A percentile compares a stretch with the other conserved stretches of the same genome.
These are phyloP conservation scores for Ophiostoma tasmaniense DNA, from an alignment of 2,329 filamentous ascomycete species.

Conservation along the genomic window DNA sequence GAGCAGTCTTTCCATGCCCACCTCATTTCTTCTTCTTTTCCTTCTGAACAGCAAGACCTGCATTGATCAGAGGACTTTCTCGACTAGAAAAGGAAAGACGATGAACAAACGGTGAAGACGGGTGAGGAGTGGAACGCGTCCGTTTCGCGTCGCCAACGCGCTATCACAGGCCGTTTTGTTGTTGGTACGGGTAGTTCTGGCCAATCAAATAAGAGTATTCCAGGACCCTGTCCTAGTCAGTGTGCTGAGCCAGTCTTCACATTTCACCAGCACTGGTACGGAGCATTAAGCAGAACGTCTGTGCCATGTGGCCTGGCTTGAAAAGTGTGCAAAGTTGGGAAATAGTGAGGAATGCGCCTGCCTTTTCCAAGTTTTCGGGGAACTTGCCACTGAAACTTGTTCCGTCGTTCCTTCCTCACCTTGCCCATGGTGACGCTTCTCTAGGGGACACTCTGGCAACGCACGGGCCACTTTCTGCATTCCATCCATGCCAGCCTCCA, in stretches of 20 bases:
- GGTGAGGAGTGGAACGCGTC: constrained; percentile 17
- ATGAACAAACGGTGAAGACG: not conserved
- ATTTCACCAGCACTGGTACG: not conserved
- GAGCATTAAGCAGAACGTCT: not conserved
- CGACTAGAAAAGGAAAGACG: not conserved
- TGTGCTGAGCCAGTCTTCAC: not conserved
- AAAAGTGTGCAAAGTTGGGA: not conserved
- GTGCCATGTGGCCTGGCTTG: not conserved
- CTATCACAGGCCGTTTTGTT: not conserved
- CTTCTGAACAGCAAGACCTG: not conserved
- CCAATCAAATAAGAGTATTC: not conserved
- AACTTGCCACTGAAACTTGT: not conserved
- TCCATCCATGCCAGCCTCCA: constrained; percentile 13
- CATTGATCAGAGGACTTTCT: not conserved
- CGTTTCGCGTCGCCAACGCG: constrained; percentile 21
- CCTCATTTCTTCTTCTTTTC: not conserved
- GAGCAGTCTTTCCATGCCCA: not conserved
- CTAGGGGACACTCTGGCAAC: constrained; percentile 1
- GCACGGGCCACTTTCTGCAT: not conserved
- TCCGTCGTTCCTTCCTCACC: constrained; percentile 9
- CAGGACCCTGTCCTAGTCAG: not conserved
- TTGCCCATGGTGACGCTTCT: not conserved
- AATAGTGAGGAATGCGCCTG: not conserved
- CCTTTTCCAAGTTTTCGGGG: not conserved
- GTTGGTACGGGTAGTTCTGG: not conserved